phyloP scores from a whole-genome alignment of 1,284 basidiomycete species.

The Cutaneotrichosporon mucoides region DNA sequence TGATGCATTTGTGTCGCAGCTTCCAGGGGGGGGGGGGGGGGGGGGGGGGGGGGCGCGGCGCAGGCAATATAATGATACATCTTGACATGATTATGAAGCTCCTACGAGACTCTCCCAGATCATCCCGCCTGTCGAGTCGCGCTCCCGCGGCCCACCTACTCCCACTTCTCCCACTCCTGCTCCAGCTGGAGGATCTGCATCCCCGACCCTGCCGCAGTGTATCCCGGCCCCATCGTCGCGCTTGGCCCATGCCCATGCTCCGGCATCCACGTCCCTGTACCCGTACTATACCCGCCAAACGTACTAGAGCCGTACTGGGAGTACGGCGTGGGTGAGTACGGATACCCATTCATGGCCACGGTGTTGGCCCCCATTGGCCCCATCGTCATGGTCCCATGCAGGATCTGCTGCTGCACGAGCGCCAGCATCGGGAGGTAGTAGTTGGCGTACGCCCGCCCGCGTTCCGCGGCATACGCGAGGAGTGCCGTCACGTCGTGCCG shows the following conservation, averaged over 20 bases:
- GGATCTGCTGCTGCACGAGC: not conserved
- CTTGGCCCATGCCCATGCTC: too few species aligned
- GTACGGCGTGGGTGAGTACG: too few species aligned
- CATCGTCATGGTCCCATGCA: not conserved
- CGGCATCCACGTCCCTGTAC: too few species aligned
- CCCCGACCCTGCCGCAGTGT: not conserved
- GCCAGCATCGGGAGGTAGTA: not conserved
- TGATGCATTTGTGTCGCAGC: too few species aligned
- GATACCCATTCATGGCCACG: too few species aligned
- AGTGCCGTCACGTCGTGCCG: not conserved
- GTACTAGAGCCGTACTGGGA: too few species aligned
- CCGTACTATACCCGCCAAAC: too few species aligned
- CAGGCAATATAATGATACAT: too few species aligned
- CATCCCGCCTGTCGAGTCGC: not conserved
- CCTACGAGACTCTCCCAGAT: too few species aligned
- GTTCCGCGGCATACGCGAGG: not conserved
- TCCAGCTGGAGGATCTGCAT: not conserved
- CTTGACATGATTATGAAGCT: too few species aligned
- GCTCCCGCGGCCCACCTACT: not conserved
- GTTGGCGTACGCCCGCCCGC: not conserved
- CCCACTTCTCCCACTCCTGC: not conserved
- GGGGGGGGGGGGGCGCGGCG: too few species aligned
- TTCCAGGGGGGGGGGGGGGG: too few species aligned
- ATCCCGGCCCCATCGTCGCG: not conserved
- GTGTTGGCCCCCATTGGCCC: not conserved